Evolutionary conservation across 495 filamentous ascomycete genomes (phyloP).

Genomic region (Penicillium bialowiezense): DNA sequence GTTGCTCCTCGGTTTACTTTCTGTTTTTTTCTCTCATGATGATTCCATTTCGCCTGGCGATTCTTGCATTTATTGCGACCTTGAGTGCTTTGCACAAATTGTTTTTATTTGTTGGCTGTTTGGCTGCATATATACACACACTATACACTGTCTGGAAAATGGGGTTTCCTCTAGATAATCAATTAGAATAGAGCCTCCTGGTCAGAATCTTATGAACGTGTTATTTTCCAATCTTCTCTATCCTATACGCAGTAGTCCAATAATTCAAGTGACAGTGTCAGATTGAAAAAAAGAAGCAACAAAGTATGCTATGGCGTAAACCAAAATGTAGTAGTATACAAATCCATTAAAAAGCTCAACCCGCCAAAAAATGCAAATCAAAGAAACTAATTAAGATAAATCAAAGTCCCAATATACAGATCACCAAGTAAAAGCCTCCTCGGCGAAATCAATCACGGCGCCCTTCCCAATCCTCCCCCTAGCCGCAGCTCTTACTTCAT

Average conservation of each 20-base stretch:
- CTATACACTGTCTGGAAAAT: background rate
- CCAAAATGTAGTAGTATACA: no score
- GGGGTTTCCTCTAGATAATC: background rate
- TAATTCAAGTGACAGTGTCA: no score
- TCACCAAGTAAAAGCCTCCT: slow-evolving; percentile 89
- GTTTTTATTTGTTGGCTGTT: background rate
- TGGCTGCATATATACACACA: background rate
- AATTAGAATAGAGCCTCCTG: slow-evolving; percentile 2
- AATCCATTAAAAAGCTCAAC: no score
- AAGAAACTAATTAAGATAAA: background rate
- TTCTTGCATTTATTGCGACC: background rate
- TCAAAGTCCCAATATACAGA: background rate
- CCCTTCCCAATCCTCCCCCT: slow-evolving; percentile 62
- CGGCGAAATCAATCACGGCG: slow-evolving; percentile 79
- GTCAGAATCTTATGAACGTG: background rate
- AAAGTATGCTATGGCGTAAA: no score
- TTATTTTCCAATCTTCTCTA: no score
- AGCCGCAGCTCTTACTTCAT: slow-evolving; percentile 76
- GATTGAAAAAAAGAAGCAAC: no score
- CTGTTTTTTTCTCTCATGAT: slow-evolving; percentile 5
- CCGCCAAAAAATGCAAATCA: background rate
- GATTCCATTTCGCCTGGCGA: background rate
- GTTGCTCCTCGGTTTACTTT: background rate
- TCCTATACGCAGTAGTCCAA: no score
- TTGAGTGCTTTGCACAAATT: background rate